Percentiles rank a stretch among this genome's conserved stretches.
Evolutionary conservation across 352 stramenopile genomes (phyloP).

Genomic region (Pythium oligandrum): DNA sequence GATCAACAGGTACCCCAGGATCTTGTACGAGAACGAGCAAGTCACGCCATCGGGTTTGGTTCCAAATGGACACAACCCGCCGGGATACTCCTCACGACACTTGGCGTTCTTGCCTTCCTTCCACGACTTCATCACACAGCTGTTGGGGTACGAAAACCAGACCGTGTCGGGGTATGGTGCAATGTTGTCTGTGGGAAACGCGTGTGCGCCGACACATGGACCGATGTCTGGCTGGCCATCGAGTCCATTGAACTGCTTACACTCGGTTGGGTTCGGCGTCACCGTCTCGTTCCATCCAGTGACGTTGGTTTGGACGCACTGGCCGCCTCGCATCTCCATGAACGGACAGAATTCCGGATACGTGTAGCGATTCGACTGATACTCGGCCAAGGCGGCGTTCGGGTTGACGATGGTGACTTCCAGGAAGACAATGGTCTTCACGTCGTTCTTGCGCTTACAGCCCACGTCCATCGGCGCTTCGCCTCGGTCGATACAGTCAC

Average conservation of each 20-base stretch:
- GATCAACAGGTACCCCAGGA: slow-evolving; percentile 56
- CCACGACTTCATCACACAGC: slow-evolving; percentile 55
- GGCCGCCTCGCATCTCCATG: slow-evolving; percentile 51
- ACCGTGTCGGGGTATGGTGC: slow-evolving; percentile 60
- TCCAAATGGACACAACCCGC: slow-evolving; percentile 58
- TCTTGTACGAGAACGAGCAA: slow-evolving; percentile 52
- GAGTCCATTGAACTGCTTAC: slow-evolving; percentile 61
- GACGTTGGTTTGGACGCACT: slow-evolving; percentile 35
- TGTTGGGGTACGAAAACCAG: slow-evolving; percentile 73
- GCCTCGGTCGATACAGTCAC: slow-evolving; percentile 60
- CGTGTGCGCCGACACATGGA: slow-evolving; percentile 51
- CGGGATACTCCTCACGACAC: slow-evolving; percentile 28
- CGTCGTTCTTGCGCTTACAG: slow-evolving; percentile 53
- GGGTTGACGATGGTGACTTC: slow-evolving; percentile 60
- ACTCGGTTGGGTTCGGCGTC: slow-evolving; percentile 28
- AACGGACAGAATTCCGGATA: slow-evolving; percentile 75
- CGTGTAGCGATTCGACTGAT: slow-evolving; percentile 43
- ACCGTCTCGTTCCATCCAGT: slow-evolving; percentile 14
- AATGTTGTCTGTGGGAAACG: slow-evolving; percentile 47
- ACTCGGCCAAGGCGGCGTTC: slow-evolving; percentile 53
- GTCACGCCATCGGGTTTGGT: slow-evolving; percentile 38
- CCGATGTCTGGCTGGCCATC: slow-evolving; percentile 49
- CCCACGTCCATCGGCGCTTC: slow-evolving; percentile 18
- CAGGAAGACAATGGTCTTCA: slow-evolving; percentile 58
- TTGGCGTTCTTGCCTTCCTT: slow-evolving; percentile 30